Percentiles rank a stretch among this genome's conserved stretches.
Conservation (phyloP, 805 yeast species). For the Candida insectorum region DNA sequence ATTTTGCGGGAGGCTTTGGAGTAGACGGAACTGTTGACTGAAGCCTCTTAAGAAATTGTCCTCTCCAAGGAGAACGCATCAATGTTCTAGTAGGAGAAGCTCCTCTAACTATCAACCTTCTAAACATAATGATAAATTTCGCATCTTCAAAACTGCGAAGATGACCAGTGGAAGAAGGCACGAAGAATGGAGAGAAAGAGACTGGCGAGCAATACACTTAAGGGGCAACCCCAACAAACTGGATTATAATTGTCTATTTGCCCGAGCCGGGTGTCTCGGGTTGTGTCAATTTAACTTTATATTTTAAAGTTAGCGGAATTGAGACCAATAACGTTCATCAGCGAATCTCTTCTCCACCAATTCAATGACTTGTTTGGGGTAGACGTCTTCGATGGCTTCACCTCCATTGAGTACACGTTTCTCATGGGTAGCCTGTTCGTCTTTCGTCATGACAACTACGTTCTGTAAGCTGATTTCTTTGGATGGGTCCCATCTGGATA, state of each 20-base stretch:
- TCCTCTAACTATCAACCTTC: background rate
- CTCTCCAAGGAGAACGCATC: too few relatives aligned
- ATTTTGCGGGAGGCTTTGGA: slow-evolving; percentile 23
- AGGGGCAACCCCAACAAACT: too few relatives aligned
- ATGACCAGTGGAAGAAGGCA: too few relatives aligned
- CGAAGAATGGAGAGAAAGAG: too few relatives aligned
- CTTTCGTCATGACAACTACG: slow-evolving; percentile 82
- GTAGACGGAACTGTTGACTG: slow-evolving; percentile 12
- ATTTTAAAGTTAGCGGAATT: slow-evolving; percentile 29
- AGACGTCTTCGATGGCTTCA: slow-evolving; percentile 60
- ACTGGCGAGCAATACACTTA: too few relatives aligned
- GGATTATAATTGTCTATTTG: too few relatives aligned
- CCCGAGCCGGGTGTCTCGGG: too few relatives aligned
- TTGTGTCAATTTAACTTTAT: background rate
- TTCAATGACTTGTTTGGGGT: slow-evolving; percentile 54
- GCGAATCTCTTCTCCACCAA: slow-evolving; percentile 60
- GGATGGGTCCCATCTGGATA: slow-evolving; percentile 80
- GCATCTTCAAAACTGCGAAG: too few relatives aligned
- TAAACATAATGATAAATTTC: background rate
- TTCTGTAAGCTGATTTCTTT: slow-evolving; percentile 68
- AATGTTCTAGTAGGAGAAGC: too few relatives aligned
- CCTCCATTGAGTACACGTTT: slow-evolving; percentile 66
- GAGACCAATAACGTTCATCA: slow-evolving; percentile 72
- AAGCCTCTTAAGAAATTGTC: background rate
- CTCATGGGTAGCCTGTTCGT: slow-evolving; percentile 83